Evolutionary conservation across 495 filamentous ascomycete species (phyloP).

Genomic region (Penicillium robsamsonii): DNA sequence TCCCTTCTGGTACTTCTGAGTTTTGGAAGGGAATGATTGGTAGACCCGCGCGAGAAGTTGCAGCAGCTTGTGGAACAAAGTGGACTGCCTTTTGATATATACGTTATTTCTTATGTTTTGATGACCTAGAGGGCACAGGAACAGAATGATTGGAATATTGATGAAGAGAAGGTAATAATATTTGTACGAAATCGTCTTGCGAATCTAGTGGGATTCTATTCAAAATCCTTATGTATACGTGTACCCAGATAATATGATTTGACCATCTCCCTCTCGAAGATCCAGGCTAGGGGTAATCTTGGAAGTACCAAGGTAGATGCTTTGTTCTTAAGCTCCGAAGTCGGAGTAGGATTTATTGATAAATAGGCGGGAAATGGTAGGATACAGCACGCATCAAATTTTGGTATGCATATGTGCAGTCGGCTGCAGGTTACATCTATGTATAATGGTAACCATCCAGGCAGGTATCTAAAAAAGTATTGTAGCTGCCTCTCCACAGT

Average conservation of each 20-base stretch:
- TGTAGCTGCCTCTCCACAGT: neutral
- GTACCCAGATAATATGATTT: neutral
- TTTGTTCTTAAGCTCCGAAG: neutral
- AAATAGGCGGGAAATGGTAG: neutral
- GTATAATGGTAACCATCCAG: no score
- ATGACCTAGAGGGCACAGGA: neutral
- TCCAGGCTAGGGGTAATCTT: neutral
- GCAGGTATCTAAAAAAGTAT: no score
- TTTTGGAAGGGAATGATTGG: slow-evolving; percentile 28
- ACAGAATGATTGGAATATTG: neutral
- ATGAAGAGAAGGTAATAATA: slow-evolving; percentile 6
- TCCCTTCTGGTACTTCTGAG: slow-evolving; percentile 22
- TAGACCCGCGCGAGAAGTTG: slow-evolving; percentile 17
- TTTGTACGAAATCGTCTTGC: neutral
- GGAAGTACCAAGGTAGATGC: neutral
- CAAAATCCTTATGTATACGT: neutral
- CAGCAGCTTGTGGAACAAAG: slow-evolving; percentile 11
- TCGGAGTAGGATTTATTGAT: neutral
- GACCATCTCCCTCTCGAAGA: neutral
- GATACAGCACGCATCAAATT: no score
- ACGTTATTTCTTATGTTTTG: neutral
- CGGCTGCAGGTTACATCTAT: no score
- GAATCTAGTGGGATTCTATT: neutral
- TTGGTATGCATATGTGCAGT: no score
- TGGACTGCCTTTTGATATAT: slow-evolving; percentile 15